Percentiles rank a stretch among this genome's conserved stretches.
Evolutionary conservation across 345 rosid species (phyloP).

Genomic region (Cardamine occulta): DNA sequence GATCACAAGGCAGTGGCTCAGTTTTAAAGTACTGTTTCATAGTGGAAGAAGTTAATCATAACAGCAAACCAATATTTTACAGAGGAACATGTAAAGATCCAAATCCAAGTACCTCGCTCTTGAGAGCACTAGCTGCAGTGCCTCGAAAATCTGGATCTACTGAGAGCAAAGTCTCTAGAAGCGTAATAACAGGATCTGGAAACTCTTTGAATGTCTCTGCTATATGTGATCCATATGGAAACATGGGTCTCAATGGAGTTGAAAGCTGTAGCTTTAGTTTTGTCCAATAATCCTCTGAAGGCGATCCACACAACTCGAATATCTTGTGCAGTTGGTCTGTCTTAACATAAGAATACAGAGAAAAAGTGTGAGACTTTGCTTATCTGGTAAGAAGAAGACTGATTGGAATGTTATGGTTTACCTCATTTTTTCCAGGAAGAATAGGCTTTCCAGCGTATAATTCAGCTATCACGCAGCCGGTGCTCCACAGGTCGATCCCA

Average conservation of each 20-base stretch:
- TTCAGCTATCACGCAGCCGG: conserved; percentile 93
- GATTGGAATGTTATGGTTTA: conserved; percentile 36
- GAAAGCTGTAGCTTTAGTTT: conserved; percentile 60
- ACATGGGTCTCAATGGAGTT: conserved; percentile 72
- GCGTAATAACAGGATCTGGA: conserved; percentile 62
- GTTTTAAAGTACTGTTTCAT: conserved; percentile 65
- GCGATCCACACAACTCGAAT: conserved; percentile 82
- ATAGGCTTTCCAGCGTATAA: conserved; percentile 80
- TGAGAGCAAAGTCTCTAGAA: conserved; percentile 78
- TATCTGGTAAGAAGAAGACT: conserved; percentile 22
- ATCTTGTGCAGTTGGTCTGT: conserved; percentile 86
- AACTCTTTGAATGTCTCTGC: conserved; percentile 64
- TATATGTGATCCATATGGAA: conserved; percentile 66
- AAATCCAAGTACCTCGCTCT: conserved; percentile 61
- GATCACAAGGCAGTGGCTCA: conserved; percentile 80
- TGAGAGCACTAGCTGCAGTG: conserved; percentile 74
- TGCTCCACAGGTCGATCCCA: conserved; percentile 90
- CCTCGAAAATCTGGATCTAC: conserved; percentile 75
- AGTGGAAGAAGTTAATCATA: neutral
- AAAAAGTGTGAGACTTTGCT: conserved; percentile 13
- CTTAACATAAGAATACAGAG: conserved; percentile 42
- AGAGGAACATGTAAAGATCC: conserved; percentile 2
- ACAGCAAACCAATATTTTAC: neutral
- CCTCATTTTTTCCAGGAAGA: conserved; percentile 94
- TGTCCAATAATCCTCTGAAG: conserved; percentile 76